Evolutionary conservation across 2,329 filamentous ascomycete species (phyloP).

Genomic region (Graphium sp.): DNA sequence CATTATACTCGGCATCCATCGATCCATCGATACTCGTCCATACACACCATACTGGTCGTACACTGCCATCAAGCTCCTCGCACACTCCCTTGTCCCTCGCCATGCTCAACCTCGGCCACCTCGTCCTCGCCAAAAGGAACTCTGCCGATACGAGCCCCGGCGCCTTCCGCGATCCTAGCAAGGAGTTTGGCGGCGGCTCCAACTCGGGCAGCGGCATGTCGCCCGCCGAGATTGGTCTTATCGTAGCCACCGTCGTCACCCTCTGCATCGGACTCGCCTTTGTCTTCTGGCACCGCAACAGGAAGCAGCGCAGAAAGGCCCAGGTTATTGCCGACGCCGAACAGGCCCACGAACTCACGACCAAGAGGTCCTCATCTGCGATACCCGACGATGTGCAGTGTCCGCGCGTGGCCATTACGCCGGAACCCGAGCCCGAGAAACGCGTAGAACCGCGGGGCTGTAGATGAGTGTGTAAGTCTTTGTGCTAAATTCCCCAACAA

Average conservation of each 20-base stretch:
- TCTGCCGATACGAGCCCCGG: no score
- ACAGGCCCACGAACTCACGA: neutral
- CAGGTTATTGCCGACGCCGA: neutral
- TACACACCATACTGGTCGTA: no score
- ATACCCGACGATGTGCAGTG: neutral
- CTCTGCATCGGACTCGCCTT: constrained; percentile 4
- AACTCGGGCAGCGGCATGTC: constrained; percentile 3
- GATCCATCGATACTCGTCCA: no score
- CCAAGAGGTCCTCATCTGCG: no score
- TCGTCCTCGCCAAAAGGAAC: no score
- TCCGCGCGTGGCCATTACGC: neutral
- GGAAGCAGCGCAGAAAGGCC: constrained; percentile 4
- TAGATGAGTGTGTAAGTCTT: no score
- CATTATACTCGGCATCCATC: no score
- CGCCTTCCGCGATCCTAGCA: constrained; percentile 6
- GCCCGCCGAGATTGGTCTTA: constrained; percentile 5
- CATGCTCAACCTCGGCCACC: no score
- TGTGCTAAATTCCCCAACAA: no score
- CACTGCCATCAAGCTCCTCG: no score
- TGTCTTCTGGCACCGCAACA: constrained; percentile 5
- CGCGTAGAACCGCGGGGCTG: neutral
- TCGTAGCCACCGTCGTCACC: constrained; percentile 5
- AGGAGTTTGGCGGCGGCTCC: constrained; percentile 5
- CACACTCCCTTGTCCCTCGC: no score
- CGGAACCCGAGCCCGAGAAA: constrained; percentile 1